Evolutionary conservation across 73 alveolate species (phyloP), one percentile per base, ranked within the genome.

Genomic region (Tetrahymena borealis): DNA sequence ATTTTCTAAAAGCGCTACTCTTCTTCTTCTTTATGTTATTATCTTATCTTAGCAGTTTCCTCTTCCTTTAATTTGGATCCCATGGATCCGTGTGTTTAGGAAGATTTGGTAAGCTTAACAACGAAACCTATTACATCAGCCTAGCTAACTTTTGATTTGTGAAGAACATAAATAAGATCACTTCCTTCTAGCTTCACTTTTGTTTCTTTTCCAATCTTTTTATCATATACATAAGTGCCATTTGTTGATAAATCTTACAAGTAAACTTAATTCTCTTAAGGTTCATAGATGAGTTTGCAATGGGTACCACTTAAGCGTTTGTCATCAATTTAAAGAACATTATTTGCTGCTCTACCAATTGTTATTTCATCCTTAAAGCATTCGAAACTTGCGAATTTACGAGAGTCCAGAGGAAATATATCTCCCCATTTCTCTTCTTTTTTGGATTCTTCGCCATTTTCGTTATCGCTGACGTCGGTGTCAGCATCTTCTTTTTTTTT

Each of bases 161-260:
- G 95, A 41, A 93, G 33, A n/a, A 93, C 32, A 85, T 39, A 93
- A 79, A 93, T 93, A 40, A 79, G 93, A 93, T 93, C 95, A 0
- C 95, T 91, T 32, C 91, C 79, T 32, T 93, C 91, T 79, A 93
- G 32, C 38, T 79, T 15, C 6, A 90, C 28, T 33, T 79, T 92
- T 28, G 78, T 93, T 36, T 36, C 91, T 39, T 93, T 93, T 7
- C 95, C 95, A 31, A 93, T 39, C 43, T 93, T 93, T 79, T 33
- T 39, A 90, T 93, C 95, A 0, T 90, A 91, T 7, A 93, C 32
- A 93, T 39, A 93, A 35, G 95, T 93, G 5, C 95, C 95, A 85
- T 93, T 93, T 33, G 95, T 93, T 24, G 95, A 93, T 13, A 85
- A 13, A 90, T 93, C 95, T 40, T 35, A 11, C 9, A 93, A 77